Percentiles rank a stretch among this genome's conserved stretches.
These are phyloP conservation scores for Apophysomyces trapeziformis DNA, from an alignment of 371 early-diverging fungal species.

Conservation along the genomic window DNA sequence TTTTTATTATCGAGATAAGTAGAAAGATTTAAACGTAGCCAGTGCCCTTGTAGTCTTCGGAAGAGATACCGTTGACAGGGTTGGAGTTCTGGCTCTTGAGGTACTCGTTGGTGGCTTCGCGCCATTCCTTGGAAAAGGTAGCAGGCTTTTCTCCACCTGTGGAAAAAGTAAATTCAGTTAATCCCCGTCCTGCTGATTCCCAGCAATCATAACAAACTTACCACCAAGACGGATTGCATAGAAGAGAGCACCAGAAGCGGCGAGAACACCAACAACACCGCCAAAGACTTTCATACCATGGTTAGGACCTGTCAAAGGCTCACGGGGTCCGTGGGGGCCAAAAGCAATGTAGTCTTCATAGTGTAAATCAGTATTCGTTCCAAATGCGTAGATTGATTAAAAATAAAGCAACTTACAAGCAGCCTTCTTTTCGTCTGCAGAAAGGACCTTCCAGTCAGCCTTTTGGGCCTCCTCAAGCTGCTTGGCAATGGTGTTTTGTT, in stretches of 20 bases:
- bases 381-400: neutral
- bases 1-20: neutral
- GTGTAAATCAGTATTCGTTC: slow-evolving; percentile 4
- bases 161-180: slow-evolving; percentile 12
- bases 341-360: slow-evolving; percentile 85
- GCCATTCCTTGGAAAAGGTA: slow-evolving; percentile 92
- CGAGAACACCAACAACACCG: slow-evolving; percentile 71
- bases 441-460: slow-evolving; percentile 92
- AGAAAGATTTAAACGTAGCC: slow-evolving; percentile 56
- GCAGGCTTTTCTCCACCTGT: slow-evolving; percentile 68
- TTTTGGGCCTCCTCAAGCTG: slow-evolving; percentile 84
- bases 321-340: slow-evolving; percentile 93
- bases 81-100: slow-evolving; percentile 86
- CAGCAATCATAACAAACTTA: slow-evolving; percentile 48
- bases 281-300: slow-evolving; percentile 73
- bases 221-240: slow-evolving; percentile 67
- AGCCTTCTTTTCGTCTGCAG: slow-evolving; percentile 94
- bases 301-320: slow-evolving; percentile 75
- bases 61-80: slow-evolving; percentile 88
- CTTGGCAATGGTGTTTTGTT: slow-evolving; percentile 85
- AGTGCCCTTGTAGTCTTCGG: slow-evolving; percentile 83
- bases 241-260: slow-evolving; percentile 66
- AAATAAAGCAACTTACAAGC: slow-evolving; percentile 64
- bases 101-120: slow-evolving; percentile 86
- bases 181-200: slow-evolving; percentile 2